Conservation (phyloP, 2,329 filamentous ascomycete genomes). For the Hymenoscyphus infarciens region DNA sequence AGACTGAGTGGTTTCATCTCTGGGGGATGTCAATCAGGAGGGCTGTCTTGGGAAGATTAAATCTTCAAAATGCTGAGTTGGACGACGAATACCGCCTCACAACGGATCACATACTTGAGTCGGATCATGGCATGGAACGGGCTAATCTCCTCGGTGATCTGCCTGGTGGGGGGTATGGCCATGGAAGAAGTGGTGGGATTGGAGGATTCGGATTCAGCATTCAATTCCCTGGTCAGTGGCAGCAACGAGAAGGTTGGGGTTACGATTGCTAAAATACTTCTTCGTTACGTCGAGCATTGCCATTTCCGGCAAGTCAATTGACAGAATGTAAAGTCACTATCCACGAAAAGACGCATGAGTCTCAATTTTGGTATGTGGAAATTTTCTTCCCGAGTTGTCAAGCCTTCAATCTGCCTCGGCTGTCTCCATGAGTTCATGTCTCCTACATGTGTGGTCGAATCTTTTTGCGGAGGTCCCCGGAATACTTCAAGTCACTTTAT, state of each 20-base stretch:
- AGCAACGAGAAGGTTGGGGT: conserved; percentile 9
- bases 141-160: not conserved
- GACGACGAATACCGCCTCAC: conserved; percentile 53
- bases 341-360: too few species aligned
- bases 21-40: conserved; percentile 59
- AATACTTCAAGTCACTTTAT: too few species aligned
- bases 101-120: conserved; percentile 32
- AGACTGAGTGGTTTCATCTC: conserved; percentile 56
- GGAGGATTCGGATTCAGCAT: not conserved
- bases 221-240: conserved; percentile 13
- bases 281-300: not conserved
- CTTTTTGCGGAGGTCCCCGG: too few species aligned
- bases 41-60: conserved; percentile 52
- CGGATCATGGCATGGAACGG: not conserved
- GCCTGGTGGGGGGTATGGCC: not conserved
- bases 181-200: not conserved
- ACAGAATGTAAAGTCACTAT: too few species aligned
- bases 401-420: too few species aligned
- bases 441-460: too few species aligned
- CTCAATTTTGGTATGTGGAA: too few species aligned
- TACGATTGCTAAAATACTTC: conserved; percentile 2
- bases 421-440: too few species aligned
- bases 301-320: too few species aligned
- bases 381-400: too few species aligned
- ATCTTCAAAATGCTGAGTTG: conserved; percentile 47